Conservation (phyloP, 2,329 filamentous ascomycete genomes). For the Reticulascus tulasneorum region DNA sequence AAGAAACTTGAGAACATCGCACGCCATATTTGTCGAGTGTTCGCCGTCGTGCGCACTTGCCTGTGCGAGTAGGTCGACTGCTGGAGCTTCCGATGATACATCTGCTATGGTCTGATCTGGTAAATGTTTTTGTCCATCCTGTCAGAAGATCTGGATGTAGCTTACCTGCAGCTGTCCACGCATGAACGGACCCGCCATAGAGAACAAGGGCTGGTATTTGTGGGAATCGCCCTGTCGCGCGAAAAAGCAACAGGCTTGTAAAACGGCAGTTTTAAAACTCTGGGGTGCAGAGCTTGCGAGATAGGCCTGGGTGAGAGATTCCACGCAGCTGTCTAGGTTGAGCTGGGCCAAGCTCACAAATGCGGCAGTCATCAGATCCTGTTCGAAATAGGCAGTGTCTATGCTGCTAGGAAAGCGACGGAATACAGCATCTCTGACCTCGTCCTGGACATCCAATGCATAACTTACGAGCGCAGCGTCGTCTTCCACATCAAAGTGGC, state of each 20-base stretch:
- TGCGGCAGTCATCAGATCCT: slow-evolving; percentile 61
- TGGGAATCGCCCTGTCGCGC: slow-evolving; percentile 46
- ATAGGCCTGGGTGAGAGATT: slow-evolving; percentile 53
- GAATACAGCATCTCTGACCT: slow-evolving; percentile 63
- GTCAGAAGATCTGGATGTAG: neutral
- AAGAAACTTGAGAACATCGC: slow-evolving; percentile 54
- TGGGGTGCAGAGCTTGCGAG: slow-evolving; percentile 53
- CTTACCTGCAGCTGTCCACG: slow-evolving; percentile 53
- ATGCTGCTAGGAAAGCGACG: slow-evolving; percentile 43
- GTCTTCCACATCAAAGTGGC: slow-evolving; percentile 60
- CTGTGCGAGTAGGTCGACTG: slow-evolving; percentile 28
- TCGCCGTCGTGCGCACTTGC: slow-evolving; percentile 32
- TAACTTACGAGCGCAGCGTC: slow-evolving; percentile 64
- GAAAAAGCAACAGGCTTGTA: slow-evolving; percentile 61
- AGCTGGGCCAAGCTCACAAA: slow-evolving; percentile 63
- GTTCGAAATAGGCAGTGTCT: slow-evolving; percentile 52
- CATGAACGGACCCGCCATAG: slow-evolving; percentile 52
- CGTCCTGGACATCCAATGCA: slow-evolving; percentile 66
- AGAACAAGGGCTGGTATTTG: slow-evolving; percentile 52
- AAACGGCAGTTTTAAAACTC: slow-evolving; percentile 58
- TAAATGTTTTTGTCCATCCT: neutral
- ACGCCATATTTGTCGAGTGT: slow-evolving; percentile 39
- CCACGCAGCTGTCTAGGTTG: slow-evolving; percentile 55
- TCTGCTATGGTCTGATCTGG: slow-evolving; percentile 32
- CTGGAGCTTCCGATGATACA: slow-evolving; percentile 30